These are phyloP conservation scores for Globisporangium okanoganense DNA, from an alignment of 352 stramenopile genomes.

Conservation along the genomic window DNA sequence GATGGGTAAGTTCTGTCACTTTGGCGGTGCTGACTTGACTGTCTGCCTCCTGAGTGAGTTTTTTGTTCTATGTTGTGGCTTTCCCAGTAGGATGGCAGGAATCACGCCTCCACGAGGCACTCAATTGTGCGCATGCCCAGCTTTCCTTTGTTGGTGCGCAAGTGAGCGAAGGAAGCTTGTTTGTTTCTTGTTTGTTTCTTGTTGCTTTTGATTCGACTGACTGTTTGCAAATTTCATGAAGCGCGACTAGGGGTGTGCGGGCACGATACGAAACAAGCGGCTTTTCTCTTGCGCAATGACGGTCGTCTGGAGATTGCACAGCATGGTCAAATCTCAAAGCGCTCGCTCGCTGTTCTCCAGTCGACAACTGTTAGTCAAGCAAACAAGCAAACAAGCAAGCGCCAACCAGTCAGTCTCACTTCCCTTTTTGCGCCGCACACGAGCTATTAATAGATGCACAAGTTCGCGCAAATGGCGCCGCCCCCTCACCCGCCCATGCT, in stretches of 20 bases:
- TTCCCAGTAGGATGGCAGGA: too few relatives aligned
- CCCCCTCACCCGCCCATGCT: not conserved
- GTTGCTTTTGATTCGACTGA: not conserved
- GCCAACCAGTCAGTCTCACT: conserved; percentile 6
- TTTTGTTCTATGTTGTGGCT: too few relatives aligned
- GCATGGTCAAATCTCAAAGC: not conserved
- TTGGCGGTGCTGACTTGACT: not conserved
- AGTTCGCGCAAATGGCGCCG: conserved; percentile 1
- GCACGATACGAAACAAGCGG: not conserved
- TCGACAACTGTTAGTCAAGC: not conserved
- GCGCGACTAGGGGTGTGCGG: not conserved
- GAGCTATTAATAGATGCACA: conserved; percentile 8
- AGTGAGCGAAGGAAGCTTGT: too few relatives aligned
- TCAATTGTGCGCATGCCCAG: too few relatives aligned
- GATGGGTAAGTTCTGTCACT: not conserved
- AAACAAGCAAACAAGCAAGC: not conserved
- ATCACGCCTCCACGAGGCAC: too few relatives aligned
- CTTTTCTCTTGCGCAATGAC: conserved; percentile 3
- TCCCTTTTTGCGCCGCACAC: not conserved
- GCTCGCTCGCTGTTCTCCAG: conserved; percentile 8
- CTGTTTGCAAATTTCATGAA: not conserved
- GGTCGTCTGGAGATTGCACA: not conserved
- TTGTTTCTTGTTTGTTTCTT: too few relatives aligned
- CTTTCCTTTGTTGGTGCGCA: not conserved
- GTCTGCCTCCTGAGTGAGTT: not conserved